These are phyloP conservation scores for Nicotiana noctiflora DNA, from an alignment of 257 asterid genomes.

Conservation along the genomic window DNA sequence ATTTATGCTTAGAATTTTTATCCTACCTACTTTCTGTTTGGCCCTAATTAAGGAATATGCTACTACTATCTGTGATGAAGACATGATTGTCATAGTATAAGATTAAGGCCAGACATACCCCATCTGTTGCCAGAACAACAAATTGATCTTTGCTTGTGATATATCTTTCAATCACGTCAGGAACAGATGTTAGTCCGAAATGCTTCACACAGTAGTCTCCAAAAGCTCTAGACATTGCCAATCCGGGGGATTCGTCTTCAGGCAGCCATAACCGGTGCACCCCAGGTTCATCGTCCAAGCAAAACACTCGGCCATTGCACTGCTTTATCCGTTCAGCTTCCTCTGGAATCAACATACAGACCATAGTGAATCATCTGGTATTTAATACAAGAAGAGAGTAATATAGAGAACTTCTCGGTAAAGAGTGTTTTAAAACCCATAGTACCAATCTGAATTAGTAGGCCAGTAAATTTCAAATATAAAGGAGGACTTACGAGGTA, in stretches of 20 bases:
- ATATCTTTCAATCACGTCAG: slow-evolving; percentile 71
- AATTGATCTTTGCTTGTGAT: slow-evolving; percentile 67
- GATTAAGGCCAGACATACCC: slow-evolving; percentile 40
- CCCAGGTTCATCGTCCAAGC: slow-evolving; percentile 79
- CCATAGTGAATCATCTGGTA: too few relatives aligned
- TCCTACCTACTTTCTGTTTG: neutral
- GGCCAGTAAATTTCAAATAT: too few relatives aligned
- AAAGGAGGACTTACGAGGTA: slow-evolving; percentile 53
- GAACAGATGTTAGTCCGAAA: slow-evolving; percentile 80
- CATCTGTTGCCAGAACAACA: slow-evolving; percentile 85
- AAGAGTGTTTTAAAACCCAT: too few relatives aligned
- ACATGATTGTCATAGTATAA: neutral
- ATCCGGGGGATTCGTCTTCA: slow-evolving; percentile 72
- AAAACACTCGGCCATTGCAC: slow-evolving; percentile 66
- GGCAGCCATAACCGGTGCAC: slow-evolving; percentile 90
- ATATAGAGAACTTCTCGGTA: neutral
- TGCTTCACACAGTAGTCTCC: slow-evolving; percentile 87
- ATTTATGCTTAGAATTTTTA: neutral
- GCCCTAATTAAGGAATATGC: neutral
- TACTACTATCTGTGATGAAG: neutral
- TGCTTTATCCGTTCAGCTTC: slow-evolving; percentile 70
- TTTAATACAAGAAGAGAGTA: neutral
- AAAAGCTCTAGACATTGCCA: slow-evolving; percentile 95
- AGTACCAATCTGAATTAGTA: too few relatives aligned
- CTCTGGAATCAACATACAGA: slow-evolving; percentile 34